Base-by-base conservation (phyloP, 805 yeast species). In the Saturnispora ahearnii region DNA sequence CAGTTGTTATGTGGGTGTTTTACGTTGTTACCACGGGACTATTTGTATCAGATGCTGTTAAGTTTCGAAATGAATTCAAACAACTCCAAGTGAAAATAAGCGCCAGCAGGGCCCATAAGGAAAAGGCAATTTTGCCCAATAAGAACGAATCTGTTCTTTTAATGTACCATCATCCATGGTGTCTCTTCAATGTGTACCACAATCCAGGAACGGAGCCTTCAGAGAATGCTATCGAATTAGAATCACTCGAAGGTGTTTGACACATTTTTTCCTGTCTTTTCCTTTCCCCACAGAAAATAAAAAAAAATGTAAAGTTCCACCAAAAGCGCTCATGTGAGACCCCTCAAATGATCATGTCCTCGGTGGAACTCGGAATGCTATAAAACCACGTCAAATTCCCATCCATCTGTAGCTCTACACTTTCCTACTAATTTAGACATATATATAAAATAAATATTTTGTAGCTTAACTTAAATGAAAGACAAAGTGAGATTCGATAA, bases 21-120 rank as follows among this genome's bases (percentile, higher is more conserved):
- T 56, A 59, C 42, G 22, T 52, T 1, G 10, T 56, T 7, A 53
- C 56, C 2, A 40, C 60, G 5, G 56, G 58, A 4, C 3, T 52
- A 4, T 40, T 60, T 4, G 46, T 56, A 1, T 44, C 53, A 26
- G 29, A 26, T 26, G 29, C 29, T 6, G 9, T 26, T 5, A 26
- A 8, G 6, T 26, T 26, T 8, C 29, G 3, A 6, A 26, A 3
- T 6, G 29, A 26, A 8, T 26, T 26, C 29, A 26, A 26, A 26
- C 29, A 26, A 26, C 29, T 26, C 29, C 29, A 26, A 8, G 6
- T 8, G 9, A 26, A 26, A 3, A 26, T 26, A 5, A 26, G 9
- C 9, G 29, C 29, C 29, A 26, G 9, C 29, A 26, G 29, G 29
- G 9, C 29, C 6, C 3, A 26, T 26, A 26, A 26, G 9, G 29